Evolutionary conservation across 345 rosid genomes (phyloP).

Genomic region (Bretschneidera sinensis): DNA sequence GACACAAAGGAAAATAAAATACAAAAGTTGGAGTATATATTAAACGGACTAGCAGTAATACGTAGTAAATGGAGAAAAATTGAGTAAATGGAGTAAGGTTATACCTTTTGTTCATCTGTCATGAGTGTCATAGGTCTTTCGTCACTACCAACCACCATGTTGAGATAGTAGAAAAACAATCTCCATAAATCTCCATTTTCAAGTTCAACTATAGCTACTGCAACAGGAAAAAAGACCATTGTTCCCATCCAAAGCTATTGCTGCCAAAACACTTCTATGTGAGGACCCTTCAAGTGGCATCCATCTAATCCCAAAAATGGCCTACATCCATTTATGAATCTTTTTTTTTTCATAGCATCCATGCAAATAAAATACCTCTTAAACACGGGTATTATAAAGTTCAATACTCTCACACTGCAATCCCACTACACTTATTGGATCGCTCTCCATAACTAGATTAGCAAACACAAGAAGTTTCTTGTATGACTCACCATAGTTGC

Average conservation of each 20-base stretch:
- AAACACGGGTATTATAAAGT: no score
- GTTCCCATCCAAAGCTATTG: no score
- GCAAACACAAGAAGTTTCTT: no score
- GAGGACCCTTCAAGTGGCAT: background rate
- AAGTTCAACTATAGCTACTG: background rate
- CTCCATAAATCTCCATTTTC: background rate
- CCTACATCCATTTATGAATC: background rate
- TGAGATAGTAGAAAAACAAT: background rate
- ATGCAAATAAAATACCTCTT: background rate
- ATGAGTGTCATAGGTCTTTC: background rate
- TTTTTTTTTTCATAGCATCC: background rate
- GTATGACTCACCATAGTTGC: no score
- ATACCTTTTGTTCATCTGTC: slow-evolving; percentile 1
- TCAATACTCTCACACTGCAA: no score
- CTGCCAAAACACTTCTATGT: background rate
- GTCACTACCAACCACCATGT: background rate
- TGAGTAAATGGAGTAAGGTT: background rate
- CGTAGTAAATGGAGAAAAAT: no score
- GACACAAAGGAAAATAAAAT: no score
- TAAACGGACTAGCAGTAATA: background rate
- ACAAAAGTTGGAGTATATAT: background rate
- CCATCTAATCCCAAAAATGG: slow-evolving; percentile 6
- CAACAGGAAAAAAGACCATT: background rate
- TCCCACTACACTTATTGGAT: no score
- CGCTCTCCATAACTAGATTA: no score